Evolutionary conservation across 2,329 filamentous ascomycete genomes (phyloP), one percentile per base, ranked within the genome.

Genomic region (Lachnellula cervina): DNA sequence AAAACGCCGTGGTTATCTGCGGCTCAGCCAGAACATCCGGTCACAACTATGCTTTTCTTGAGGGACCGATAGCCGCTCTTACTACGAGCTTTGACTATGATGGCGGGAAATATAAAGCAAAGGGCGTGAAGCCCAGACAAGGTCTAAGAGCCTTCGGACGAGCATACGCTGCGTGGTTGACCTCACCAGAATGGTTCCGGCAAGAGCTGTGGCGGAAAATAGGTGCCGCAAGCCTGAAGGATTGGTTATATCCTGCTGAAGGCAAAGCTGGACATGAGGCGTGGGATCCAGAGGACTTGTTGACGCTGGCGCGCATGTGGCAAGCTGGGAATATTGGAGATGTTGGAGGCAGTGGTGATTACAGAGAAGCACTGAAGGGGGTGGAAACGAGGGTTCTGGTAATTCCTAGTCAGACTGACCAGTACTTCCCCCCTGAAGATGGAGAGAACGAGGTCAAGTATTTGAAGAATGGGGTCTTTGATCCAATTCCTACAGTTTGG

Each of bases 351-450:
- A 55, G 47, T 5, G 60, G 51, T 1, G 62, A 63, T 9, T 80
- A 83, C 55, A 73, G 77, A 57, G 76, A 75, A 56, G 79, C 80
- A 0, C 73, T 88, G 75, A 73, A 76, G 48, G 76, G 73, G 2
- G 85, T 88, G 65, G 82, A 80, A 68, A 80, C 83, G 0, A 84
- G 80, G 59, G 79, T 81, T 0, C 66, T 88, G 57, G 79, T 88
- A 2, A 69, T 88, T 56, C 85, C 84, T 0, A 72, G 73, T 25
- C 78, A 80, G 65, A 87, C 83, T 0, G 86, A 88, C 67, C 75
- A 88, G 42, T 88, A 88, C 65, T 88, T 88, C 61, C 77, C 82
- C 6, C 65, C 58, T 54, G 66, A 66, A 43, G 70, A 70, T 38
- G 68, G 63, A n/a, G 66, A 71, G 57, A 64, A 57, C n/a, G 72